Evolutionary conservation across 2,329 filamentous ascomycete species (phyloP).

Genomic region (Ceratocystis harringtonii): DNA sequence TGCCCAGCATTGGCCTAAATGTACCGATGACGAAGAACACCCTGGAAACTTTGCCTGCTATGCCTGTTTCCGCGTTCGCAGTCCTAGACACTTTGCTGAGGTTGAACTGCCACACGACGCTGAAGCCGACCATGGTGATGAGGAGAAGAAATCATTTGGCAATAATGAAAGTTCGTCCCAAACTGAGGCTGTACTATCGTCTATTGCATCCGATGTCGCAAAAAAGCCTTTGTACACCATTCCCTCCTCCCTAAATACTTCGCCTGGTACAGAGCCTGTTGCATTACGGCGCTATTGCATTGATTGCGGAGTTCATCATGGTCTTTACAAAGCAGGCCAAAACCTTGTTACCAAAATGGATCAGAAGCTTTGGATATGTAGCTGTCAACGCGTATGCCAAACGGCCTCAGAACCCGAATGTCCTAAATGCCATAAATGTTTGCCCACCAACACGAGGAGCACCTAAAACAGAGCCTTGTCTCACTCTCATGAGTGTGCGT

Average conservation of each 20-base stretch:
- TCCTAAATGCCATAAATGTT: conserved; percentile 24
- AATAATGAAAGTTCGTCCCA: neutral
- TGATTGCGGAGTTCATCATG: conserved; percentile 28
- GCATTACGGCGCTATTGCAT: conserved; percentile 29
- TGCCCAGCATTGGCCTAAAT: conserved; percentile 27
- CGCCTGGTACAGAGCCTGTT: conserved; percentile 16
- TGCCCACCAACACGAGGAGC: too few species aligned
- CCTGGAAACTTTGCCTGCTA: conserved; percentile 31
- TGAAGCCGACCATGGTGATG: neutral
- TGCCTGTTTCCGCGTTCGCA: conserved; percentile 29
- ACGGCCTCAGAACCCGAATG: conserved; percentile 26
- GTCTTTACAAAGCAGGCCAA: conserved; percentile 27
- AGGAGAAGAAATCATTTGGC: neutral
- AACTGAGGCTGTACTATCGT: neutral
- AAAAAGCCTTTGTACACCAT: neutral
- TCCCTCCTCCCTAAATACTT: neutral
- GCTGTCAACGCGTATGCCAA: conserved; percentile 26
- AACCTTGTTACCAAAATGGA: conserved; percentile 27
- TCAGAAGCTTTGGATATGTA: conserved; percentile 29
- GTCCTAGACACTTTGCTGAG: conserved; percentile 27
- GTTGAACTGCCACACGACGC: conserved; percentile 22
- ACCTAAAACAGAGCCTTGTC: too few species aligned
- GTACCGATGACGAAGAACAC: conserved; percentile 20
- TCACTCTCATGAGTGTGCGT: neutral
- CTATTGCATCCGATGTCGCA: neutral